Evolutionary conservation across 2,329 filamentous ascomycete species (phyloP), one percentile per base, ranked within the genome.

Genomic region (Pseudogymnoascus sp.): DNA sequence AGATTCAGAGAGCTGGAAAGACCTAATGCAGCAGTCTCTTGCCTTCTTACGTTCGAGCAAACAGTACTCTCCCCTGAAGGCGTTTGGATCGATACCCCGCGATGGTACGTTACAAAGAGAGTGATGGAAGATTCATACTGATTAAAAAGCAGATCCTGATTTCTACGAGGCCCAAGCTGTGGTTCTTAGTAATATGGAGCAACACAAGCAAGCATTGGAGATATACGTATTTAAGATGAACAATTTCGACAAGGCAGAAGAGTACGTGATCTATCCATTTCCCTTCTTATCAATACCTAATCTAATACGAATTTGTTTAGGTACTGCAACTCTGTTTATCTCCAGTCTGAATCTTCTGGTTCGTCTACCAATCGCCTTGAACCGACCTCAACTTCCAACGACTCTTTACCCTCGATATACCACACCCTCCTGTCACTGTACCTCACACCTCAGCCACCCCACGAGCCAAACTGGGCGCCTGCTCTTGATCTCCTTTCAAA

Each of bases 211-310:
- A 74, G 94, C 94, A 0, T 78, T 99, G n/a, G 89, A 94, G 71
- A 96, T 99, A 60, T 99, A 96, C 72, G 93, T 97, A 29, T 99
- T 97, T 76, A 94, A 93, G 73, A 84, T 99, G 73, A 79, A 89
- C 67, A 88, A 96, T 72, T 93, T 90, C 65, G 78, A 77, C 10
- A 97, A 96, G 74, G 94, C 94, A 33, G 94, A 99, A 81, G 91
- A 96, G 87, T 96, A 77, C 64, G 85, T 79, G 21, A 33, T 15
- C 8, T 47, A 35, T 50, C 47, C 4, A 40, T 9, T 21, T 17
- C 26, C 11, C 41, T 47, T 36, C 26, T 5, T 15, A 58, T 31
- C 10, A n/a, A 26, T 15, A 39, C 33, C 13, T 59, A 35, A 61
- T 29, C 66, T 70, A 60, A 72, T 41, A 36, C 4, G 59, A 10